These are phyloP conservation scores for Coemansia pectinata DNA, from an alignment of 192 early-diverging fungal genomes.

Conservation along the genomic window DNA sequence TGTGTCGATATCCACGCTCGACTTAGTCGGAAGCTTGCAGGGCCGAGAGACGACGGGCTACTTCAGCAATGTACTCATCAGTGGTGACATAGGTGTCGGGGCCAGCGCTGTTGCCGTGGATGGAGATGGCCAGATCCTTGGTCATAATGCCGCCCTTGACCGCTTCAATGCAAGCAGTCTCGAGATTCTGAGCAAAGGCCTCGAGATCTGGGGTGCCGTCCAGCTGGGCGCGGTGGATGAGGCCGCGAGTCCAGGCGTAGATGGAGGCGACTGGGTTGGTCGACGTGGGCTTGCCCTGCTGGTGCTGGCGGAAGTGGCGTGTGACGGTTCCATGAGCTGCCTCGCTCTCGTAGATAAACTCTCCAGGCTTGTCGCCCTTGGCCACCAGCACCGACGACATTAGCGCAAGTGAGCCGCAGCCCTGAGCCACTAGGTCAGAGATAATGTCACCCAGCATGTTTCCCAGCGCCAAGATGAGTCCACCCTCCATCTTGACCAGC, in stretches of 20 bases:
- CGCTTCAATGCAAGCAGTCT: constrained; percentile 85
- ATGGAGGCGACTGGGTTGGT: constrained; percentile 98
- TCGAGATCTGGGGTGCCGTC: constrained; percentile 77
- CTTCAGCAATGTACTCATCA: constrained; percentile 82
- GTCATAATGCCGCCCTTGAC: constrained; percentile 90
- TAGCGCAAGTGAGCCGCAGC: constrained; percentile 88
- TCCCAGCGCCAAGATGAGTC: constrained; percentile 92
- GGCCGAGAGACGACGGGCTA: constrained; percentile 63
- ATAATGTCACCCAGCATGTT: constrained; percentile 98
- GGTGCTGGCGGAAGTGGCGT: constrained; percentile 93
- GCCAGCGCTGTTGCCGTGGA: constrained; percentile 76
- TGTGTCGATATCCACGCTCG: neutral
- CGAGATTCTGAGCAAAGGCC: constrained; percentile 77
- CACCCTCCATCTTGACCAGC: constrained; percentile 91
- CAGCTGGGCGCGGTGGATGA: constrained; percentile 92
- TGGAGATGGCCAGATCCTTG: constrained; percentile 96
- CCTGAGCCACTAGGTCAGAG: constrained; percentile 96
- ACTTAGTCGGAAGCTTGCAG: constrained; percentile 25
- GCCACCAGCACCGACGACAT: constrained; percentile 97
- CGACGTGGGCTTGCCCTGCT: constrained; percentile 90
- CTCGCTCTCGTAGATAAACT: constrained; percentile 81
- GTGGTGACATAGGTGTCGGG: constrained; percentile 86
- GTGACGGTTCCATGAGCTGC: constrained; percentile 98
- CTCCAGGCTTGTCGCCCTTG: constrained; percentile 83
- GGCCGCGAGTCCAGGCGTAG: constrained; percentile 94